Base-by-base conservation (phyloP, 129 eudicot species). In the Helianthus tuberosus region DNA sequence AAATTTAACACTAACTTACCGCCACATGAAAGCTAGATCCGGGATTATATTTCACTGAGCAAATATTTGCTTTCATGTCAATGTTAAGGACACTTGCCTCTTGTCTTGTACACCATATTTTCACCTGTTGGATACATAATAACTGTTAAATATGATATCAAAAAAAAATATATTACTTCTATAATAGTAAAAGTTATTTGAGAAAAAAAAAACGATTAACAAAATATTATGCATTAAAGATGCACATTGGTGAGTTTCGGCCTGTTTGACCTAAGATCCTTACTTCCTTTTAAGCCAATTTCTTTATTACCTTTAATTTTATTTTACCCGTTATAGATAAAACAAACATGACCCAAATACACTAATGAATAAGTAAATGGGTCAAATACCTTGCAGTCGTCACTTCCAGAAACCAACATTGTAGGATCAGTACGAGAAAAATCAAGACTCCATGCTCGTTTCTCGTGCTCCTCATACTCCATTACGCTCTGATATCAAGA, bases 361-460 rank as follows among this genome's bases (percentile, higher is more conserved):
- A 8, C n/a, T 8, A 20, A 64, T 62, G 23, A 62, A 62, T 59
- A 11, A 25, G 44, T 5, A 60, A 60, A 60, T 5, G 36, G 52
- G 12, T 17, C 0, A 10, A 41, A 44, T 84, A 95, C 99, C 99
- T 88, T 95, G 78, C 97, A 95, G 77, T 91, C 99, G 77, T 91
- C 97, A 60, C 99, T 89, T 65, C 99, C 97, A 51, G 99, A 95
- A 39, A 91, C 92, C 67, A 95, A 93, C 96, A 95, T 87, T 54
- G 99, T 89, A 46, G 99, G 99, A 54, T 91, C 94, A 38, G 92
- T 87, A 27, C 80, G 83, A 46, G 97, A 91, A 82, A 91, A 95
- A 80, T 95, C 99, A 80, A 95, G 92, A 80, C 99, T 91, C 99
- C 99, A 95, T 7, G 97, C 97, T 69, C 99, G 85, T 82, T 95